Percentiles rank a stretch among this genome's conserved stretches.
phyloP scores from a whole-genome alignment of 2,329 filamentous ascomycete genomes.

The Xylaria sp. region DNA sequence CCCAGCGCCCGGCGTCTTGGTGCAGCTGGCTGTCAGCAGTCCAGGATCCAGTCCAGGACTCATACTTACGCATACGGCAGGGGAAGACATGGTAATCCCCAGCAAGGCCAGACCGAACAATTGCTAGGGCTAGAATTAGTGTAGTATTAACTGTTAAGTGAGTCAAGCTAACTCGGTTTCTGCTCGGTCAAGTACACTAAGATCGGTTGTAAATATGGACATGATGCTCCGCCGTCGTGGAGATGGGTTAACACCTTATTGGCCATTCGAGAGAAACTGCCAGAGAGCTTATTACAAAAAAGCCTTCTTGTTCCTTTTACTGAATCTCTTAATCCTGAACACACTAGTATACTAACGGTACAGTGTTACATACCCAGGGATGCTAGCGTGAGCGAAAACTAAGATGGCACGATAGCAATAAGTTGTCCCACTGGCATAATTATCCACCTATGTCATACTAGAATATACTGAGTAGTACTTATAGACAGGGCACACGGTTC shows the following conservation, averaged over 20 bases:
- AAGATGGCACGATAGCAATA: background rate
- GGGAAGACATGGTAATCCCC: slow-evolving; percentile 5
- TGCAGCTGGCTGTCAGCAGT: slow-evolving; percentile 13
- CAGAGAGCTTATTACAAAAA: background rate
- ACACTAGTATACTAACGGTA: background rate
- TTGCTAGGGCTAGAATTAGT: background rate
- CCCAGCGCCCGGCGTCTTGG: slow-evolving; percentile 32
- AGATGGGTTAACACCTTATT: slow-evolving; percentile 2
- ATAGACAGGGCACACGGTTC: background rate
- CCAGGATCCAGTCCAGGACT: slow-evolving; percentile 9
- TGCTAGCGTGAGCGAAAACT: background rate
- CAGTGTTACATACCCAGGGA: background rate
- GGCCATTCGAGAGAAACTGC: slow-evolving; percentile 1
- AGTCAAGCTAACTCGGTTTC: slow-evolving; percentile 18
- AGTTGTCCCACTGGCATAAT: background rate
- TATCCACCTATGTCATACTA: background rate
- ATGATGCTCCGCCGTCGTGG: slow-evolving; percentile 16
- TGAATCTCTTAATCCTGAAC: background rate
- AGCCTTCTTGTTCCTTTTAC: background rate
- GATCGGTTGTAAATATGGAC: slow-evolving; percentile 10
- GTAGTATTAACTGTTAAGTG: no score
- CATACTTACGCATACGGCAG: no score
- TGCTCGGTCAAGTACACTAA: slow-evolving; percentile 1
- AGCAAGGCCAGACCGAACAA: slow-evolving; percentile 14
- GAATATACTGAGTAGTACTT: no score